phyloP scores from a whole-genome alignment of 169 alveolate species.

The Eimeria maxima region DNA sequence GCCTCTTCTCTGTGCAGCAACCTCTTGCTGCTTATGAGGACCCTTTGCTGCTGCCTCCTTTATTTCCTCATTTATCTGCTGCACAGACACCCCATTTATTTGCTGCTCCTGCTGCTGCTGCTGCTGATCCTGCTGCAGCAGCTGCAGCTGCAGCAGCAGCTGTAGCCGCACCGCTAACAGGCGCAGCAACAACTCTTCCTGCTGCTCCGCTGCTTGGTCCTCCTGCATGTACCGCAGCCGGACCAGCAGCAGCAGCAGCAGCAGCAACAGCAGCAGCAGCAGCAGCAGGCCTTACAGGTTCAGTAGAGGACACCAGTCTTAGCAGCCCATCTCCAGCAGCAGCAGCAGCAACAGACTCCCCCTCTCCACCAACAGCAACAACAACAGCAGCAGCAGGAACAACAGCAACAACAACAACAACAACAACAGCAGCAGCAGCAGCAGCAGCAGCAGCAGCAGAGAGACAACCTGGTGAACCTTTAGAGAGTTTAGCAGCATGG shows the following conservation, averaged over 20 bases:
- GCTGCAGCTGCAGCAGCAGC: conserved; percentile 38
- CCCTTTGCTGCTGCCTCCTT: conserved; percentile 29
- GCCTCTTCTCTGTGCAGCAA: neutral
- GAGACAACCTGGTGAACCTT: conserved; percentile 44
- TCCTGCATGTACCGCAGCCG: too few species aligned
- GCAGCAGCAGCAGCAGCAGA: neutral
- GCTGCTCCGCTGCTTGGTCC: neutral
- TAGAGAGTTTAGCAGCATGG: conserved; percentile 41
- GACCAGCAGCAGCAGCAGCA: neutral
- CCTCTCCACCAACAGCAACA: neutral
- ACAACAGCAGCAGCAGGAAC: conserved; percentile 33
- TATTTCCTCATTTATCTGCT: neutral
- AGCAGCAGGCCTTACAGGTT: neutral
- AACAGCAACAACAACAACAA: conserved; percentile 36
- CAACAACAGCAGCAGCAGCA: neutral
- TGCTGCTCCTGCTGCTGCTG: neutral
- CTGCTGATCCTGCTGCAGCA: neutral
- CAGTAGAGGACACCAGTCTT: neutral
- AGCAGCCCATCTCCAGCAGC: neutral
- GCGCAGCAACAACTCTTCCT: neutral
- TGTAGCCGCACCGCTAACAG: neutral
- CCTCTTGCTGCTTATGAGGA: conserved; percentile 26
- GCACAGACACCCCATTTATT: neutral
- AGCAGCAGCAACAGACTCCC: conserved; percentile 1
- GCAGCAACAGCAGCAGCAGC: neutral